phyloP scores from a whole-genome alignment of 805 yeast genomes.

The Metschnikowia reukaufii region DNA sequence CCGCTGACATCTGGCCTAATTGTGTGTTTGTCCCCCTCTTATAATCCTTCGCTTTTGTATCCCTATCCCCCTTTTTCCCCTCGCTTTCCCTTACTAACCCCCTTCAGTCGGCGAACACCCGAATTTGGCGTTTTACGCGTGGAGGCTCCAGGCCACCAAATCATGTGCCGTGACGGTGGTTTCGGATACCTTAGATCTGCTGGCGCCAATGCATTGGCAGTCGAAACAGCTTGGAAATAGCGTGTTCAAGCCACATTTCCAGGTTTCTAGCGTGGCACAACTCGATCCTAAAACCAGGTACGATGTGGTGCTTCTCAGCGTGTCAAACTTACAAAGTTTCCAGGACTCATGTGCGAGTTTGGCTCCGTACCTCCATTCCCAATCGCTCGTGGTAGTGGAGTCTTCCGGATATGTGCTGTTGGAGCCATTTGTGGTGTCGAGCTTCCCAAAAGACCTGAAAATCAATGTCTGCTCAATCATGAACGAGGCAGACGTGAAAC shows the following conservation, averaged over 20 bases:
- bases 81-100: slow-evolving; percentile 14
- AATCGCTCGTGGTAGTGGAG: slow-evolving; percentile 62
- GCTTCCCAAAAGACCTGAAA: slow-evolving; percentile 32
- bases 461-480: slow-evolving; percentile 52
- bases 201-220: slow-evolving; percentile 21
- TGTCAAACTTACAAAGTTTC: slow-evolving; percentile 40
- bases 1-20: too few species aligned
- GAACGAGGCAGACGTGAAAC: slow-evolving; percentile 60
- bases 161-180: slow-evolving; percentile 40
- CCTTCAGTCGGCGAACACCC: slow-evolving; percentile 54
- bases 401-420: slow-evolving; percentile 70
- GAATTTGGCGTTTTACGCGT: slow-evolving; percentile 56
- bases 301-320: slow-evolving; percentile 38
- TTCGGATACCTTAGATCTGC: slow-evolving; percentile 26
- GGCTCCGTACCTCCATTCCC: slow-evolving; percentile 25
- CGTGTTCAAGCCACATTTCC: slow-evolving; percentile 20
- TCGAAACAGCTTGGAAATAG: slow-evolving; percentile 17
- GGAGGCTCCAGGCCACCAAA: slow-evolving; percentile 52
- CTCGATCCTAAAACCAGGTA: slow-evolving; percentile 20
- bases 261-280: slow-evolving; percentile 18
- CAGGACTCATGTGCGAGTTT: slow-evolving; percentile 29
- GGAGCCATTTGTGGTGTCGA: slow-evolving; percentile 63
- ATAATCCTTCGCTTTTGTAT: too few species aligned
- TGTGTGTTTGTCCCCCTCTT: too few species aligned
- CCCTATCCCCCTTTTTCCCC: too few species aligned